Conservation (phyloP, 2,329 filamentous ascomycete genomes). For the Coniochaeta sp. region DNA sequence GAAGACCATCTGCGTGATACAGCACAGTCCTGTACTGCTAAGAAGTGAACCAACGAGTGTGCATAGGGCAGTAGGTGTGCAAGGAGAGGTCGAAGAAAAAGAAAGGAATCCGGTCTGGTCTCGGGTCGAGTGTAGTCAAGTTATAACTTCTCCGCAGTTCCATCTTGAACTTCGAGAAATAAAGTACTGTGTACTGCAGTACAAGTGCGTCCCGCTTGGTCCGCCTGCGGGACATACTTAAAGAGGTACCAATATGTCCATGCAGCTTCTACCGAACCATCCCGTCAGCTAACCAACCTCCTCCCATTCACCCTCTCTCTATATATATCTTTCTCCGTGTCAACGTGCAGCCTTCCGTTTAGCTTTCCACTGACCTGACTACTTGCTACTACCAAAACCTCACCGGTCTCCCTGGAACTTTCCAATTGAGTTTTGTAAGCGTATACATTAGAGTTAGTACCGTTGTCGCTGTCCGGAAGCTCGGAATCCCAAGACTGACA, state of each 20-base stretch:
- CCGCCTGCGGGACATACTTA: neutral
- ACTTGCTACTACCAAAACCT: neutral
- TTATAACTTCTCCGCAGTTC: neutral
- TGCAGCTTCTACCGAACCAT: neutral
- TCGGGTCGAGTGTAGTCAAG: neutral
- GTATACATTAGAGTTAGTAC: neutral
- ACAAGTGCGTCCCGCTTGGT: neutral
- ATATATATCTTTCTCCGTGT: too few species aligned
- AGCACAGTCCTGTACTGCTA: too few species aligned
- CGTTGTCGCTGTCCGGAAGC: neutral
- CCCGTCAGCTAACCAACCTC: neutral
- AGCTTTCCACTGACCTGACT: neutral
- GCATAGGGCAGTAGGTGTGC: too few species aligned
- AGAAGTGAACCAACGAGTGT: too few species aligned
- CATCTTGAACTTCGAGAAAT: neutral
- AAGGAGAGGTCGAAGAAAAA: neutral
- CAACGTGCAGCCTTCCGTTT: too few species aligned
- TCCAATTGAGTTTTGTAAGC: neutral
- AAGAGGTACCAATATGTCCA: neutral
- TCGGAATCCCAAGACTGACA: neutral
- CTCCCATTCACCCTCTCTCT: neutral
- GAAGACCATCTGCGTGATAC: too few species aligned
- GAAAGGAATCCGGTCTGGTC: neutral
- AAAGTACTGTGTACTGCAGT: too few species aligned
- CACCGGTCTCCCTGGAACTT: neutral